Evolutionary conservation across 257 asterid species (phyloP).

Genomic region (Handroanthus guayacan): DNA sequence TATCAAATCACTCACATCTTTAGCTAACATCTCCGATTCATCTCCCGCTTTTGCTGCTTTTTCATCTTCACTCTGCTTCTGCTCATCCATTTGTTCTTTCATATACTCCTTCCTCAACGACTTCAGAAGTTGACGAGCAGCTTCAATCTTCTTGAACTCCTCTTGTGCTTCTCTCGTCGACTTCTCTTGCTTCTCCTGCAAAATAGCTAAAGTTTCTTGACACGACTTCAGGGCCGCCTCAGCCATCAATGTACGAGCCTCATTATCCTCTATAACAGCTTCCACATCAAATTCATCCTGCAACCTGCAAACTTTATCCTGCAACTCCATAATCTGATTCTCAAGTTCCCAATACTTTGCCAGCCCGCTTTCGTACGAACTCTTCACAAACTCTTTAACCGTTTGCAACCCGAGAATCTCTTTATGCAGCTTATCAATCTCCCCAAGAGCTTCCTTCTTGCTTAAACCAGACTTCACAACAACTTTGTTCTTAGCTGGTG

Average conservation of each 20-base stretch:
- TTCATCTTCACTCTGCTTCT: conserved; percentile 13
- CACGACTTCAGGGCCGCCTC: conserved; percentile 84
- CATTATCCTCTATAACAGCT: conserved; percentile 67
- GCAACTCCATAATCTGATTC: conserved; percentile 77
- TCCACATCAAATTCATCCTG: conserved; percentile 73
- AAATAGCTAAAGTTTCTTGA: conserved; percentile 63
- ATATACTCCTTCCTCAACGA: conserved; percentile 48
- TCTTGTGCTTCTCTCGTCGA: conserved; percentile 54
- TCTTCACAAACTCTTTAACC: conserved; percentile 82
- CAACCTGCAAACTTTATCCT: conserved; percentile 64
- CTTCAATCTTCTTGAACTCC: conserved; percentile 66
- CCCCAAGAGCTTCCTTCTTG: conserved; percentile 65
- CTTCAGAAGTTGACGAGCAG: conserved; percentile 52
- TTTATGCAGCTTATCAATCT: conserved; percentile 80
- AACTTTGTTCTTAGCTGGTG: conserved; percentile 23
- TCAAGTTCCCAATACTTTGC: conserved; percentile 77
- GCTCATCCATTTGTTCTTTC: conserved; percentile 39
- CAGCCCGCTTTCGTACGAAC: conserved; percentile 79
- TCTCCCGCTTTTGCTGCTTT: conserved; percentile 7
- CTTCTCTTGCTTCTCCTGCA: conserved; percentile 72
- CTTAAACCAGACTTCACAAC: conserved; percentile 56
- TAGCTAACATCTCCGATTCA: conserved; percentile 24
- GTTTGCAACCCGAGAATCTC: conserved; percentile 80
- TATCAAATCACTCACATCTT: conserved; percentile 36
- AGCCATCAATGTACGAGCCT: conserved; percentile 84